These are phyloP conservation scores for Aschersonia sp. DNA, from an alignment of 2,329 filamentous ascomycete genomes.

Conservation along the genomic window DNA sequence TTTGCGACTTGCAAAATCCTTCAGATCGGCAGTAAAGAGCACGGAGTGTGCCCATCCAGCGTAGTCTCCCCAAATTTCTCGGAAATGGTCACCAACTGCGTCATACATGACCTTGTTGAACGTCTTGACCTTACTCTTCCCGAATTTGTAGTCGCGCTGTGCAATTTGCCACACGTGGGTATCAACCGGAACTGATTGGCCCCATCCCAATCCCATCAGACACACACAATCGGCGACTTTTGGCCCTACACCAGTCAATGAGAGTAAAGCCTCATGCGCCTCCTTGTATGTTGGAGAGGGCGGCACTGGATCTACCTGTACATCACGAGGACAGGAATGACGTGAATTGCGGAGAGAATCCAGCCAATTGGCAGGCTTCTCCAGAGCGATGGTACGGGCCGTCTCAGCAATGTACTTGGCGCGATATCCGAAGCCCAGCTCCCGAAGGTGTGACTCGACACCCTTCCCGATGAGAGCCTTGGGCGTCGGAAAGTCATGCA, in stretches of 20 bases:
- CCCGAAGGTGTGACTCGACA: constrained; percentile 69
- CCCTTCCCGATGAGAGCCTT: constrained; percentile 53
- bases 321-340: constrained; percentile 37
- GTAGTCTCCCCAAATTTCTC: constrained; percentile 78
- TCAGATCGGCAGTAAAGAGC: constrained; percentile 84
- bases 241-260: constrained; percentile 77
- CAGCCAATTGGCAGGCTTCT: constrained; percentile 62
- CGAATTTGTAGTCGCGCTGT: constrained; percentile 87
- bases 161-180: constrained; percentile 99
- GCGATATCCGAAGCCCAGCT: constrained; percentile 84
- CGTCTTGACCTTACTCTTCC: constrained; percentile 69
- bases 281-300: constrained; percentile 47
- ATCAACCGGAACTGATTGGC: constrained; percentile 87
- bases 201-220: constrained; percentile 92
- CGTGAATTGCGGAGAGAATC: constrained; percentile 65
- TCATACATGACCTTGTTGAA: constrained; percentile 82
- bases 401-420: constrained; percentile 87
- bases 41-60: constrained; percentile 98
- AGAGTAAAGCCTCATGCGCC: constrained; percentile 68
- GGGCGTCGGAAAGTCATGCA: constrained; percentile 78
- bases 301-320: constrained; percentile 13
- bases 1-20: constrained; percentile 60
- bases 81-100: constrained; percentile 80
- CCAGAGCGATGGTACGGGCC: constrained; percentile 55
- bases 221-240: constrained; percentile 97